Evolutionary conservation across 2,329 filamentous ascomycete species (phyloP).

Genomic region (Sodiomyces alkalinus): DNA sequence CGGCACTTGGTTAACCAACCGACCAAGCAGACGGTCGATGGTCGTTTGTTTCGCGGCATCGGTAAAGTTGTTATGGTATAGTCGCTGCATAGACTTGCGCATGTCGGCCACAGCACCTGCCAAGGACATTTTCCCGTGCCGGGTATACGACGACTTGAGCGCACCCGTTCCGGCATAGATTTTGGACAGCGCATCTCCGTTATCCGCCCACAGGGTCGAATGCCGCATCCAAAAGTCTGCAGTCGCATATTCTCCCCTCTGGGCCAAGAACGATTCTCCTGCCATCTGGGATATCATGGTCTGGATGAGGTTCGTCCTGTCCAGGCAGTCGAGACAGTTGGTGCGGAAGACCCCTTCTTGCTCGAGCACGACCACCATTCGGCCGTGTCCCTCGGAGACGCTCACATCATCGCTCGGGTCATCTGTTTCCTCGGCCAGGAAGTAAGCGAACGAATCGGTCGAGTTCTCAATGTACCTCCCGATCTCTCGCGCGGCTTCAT

Average conservation of each 20-base stretch:
- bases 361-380: slow-evolving; percentile 59
- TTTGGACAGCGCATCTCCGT: slow-evolving; percentile 82
- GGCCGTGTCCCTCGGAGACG: slow-evolving; percentile 18
- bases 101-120: slow-evolving; percentile 90
- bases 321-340: slow-evolving; percentile 91
- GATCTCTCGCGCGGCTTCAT: slow-evolving; percentile 81
- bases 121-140: slow-evolving; percentile 88
- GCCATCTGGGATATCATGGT: slow-evolving; percentile 92
- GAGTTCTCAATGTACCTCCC: slow-evolving; percentile 62
- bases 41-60: slow-evolving; percentile 88
- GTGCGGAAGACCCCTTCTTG: slow-evolving; percentile 94
- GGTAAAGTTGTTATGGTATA: slow-evolving; percentile 96
- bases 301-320: slow-evolving; percentile 91
- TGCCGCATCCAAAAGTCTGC: slow-evolving; percentile 87
- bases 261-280: slow-evolving; percentile 66
- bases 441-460: slow-evolving; percentile 84
- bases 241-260: slow-evolving; percentile 52
- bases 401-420: slow-evolving; percentile 28
- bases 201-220: slow-evolving; percentile 91
- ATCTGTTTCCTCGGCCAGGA: slow-evolving; percentile 58
- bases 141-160: slow-evolving; percentile 86
- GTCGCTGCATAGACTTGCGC: slow-evolving; percentile 79
- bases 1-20: slow-evolving; percentile 66
- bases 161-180: slow-evolving; percentile 96
- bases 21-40: slow-evolving; percentile 82